phyloP scores from a whole-genome alignment of 208 protist species.

The Acanthamoeba quina region DNA sequence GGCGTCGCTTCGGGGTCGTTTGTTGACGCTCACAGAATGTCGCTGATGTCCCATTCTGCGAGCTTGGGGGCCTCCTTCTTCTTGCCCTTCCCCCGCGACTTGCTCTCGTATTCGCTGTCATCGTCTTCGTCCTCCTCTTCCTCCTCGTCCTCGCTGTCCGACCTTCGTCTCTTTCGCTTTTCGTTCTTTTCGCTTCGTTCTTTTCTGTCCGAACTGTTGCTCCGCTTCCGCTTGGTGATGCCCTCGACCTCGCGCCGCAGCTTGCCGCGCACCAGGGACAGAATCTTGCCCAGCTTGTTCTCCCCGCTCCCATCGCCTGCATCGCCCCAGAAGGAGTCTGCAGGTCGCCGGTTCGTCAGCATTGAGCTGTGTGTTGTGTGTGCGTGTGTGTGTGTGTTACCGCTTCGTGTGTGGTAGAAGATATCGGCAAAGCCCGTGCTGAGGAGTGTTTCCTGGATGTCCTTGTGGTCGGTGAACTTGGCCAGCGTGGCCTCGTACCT shows the following conservation, averaged over 20 bases:
- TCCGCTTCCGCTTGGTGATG: slow-evolving; percentile 55
- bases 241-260: slow-evolving; percentile 64
- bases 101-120: background rate
- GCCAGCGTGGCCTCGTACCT: slow-evolving; percentile 69
- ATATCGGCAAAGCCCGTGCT: slow-evolving; percentile 41
- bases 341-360: too few relatives aligned
- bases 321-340: slow-evolving; percentile 69
- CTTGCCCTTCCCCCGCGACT: background rate
- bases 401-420: slow-evolving; percentile 52
- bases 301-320: slow-evolving; percentile 48
- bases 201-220: background rate
- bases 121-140: slow-evolving; percentile 1
- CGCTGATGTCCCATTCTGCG: slow-evolving; percentile 46
- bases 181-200: slow-evolving; percentile 33
- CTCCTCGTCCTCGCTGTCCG: background rate
- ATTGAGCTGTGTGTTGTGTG: too few relatives aligned
- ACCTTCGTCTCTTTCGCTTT: slow-evolving; percentile 49
- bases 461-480: slow-evolving; percentile 64
- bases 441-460: slow-evolving; percentile 52
- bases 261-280: slow-evolving; percentile 59
- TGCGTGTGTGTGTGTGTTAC: background rate
- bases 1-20: too few relatives aligned
- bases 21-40: background rate
- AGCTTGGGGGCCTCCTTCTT: slow-evolving; percentile 12
- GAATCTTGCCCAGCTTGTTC: slow-evolving; percentile 71